phyloP scores from a whole-genome alignment of 495 filamentous ascomycete species.

The Cercophora sp. region DNA sequence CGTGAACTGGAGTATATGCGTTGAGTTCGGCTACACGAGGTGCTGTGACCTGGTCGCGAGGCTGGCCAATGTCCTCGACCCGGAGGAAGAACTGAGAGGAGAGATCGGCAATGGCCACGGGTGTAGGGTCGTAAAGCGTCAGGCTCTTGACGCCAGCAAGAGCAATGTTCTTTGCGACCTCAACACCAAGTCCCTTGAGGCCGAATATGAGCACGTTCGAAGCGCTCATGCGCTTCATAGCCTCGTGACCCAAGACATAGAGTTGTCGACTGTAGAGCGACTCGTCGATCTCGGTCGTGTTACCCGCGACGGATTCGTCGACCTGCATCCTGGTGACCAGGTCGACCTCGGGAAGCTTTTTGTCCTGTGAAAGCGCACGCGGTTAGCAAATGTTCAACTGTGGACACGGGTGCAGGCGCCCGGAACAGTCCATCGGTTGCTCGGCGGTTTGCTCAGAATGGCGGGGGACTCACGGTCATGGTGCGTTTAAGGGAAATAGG shows the following conservation, averaged over 20 bases:
- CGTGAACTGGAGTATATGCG: constrained; percentile 83
- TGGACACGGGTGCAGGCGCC: no score
- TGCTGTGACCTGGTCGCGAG: constrained; percentile 78
- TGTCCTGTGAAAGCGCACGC: constrained; percentile 25
- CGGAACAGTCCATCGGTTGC: neutral
- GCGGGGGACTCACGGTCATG: constrained; percentile 68
- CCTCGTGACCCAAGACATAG: constrained; percentile 96
- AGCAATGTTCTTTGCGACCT: constrained; percentile 98
- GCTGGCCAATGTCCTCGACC: constrained; percentile 83
- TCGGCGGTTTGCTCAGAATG: neutral
- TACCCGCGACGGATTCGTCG: constrained; percentile 55
- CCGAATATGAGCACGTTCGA: constrained; percentile 93
- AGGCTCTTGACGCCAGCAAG: constrained; percentile 85
- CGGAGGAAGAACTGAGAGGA: constrained; percentile 96
- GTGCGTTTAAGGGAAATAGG: constrained; percentile 72
- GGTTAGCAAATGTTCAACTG: neutral
- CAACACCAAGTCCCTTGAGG: constrained; percentile 88
- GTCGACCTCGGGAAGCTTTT: constrained; percentile 48
- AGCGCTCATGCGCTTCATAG: constrained; percentile 98
- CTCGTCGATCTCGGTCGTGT: constrained; percentile 78
- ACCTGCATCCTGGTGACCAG: constrained; percentile 80
- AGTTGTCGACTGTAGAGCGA: constrained; percentile 96
- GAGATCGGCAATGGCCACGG: constrained; percentile 76
- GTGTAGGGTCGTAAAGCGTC: constrained; percentile 81
- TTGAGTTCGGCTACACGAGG: constrained; percentile 93